A percentile compares a stretch with the other conserved stretches of the same genome.
Conservation (phyloP, 352 stramenopile species). For the Pythium brassicae region DNA sequence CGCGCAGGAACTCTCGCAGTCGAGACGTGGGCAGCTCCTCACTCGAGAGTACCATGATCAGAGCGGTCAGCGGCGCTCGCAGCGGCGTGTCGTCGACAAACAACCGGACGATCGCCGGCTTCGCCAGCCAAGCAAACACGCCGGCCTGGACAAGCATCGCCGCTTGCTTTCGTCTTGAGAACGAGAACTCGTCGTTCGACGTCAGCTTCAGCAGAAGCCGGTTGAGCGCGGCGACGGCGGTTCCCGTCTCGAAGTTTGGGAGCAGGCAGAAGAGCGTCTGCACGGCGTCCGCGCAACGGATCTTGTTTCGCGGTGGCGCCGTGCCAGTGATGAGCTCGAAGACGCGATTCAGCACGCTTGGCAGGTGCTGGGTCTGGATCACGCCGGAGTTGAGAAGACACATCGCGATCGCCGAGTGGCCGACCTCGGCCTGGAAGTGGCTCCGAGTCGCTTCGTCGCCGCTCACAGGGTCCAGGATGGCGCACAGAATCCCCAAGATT, state of each 20-base stretch:
- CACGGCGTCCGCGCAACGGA: conserved; percentile 53
- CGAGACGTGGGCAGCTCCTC: conserved; percentile 47
- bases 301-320: conserved; percentile 32
- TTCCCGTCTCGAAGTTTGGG: conserved; percentile 22
- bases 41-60: conserved; percentile 39
- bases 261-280: conserved; percentile 49
- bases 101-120: conserved; percentile 30
- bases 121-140: conserved; percentile 49
- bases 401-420: conserved; percentile 46
- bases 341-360: conserved; percentile 38
- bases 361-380: conserved; percentile 29
- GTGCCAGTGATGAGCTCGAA: conserved; percentile 56
- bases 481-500: conserved; percentile 41
- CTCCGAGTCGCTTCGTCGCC: conserved; percentile 21
- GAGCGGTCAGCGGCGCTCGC: conserved; percentile 24
- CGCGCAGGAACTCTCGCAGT: conserved; percentile 44
- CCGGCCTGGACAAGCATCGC: conserved; percentile 44
- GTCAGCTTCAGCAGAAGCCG: conserved; percentile 44
- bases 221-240: conserved; percentile 25
- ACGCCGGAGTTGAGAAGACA: conserved; percentile 53
- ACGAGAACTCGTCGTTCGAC: conserved; percentile 30
- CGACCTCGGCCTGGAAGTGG: conserved; percentile 39
- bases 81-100: conserved; percentile 31
- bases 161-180: conserved; percentile 49
- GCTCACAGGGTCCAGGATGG: conserved; percentile 35